Evolutionary conservation across 1,139 yeast genomes (phyloP).

Genomic region (Nakaseomyces delphensis): DNA sequence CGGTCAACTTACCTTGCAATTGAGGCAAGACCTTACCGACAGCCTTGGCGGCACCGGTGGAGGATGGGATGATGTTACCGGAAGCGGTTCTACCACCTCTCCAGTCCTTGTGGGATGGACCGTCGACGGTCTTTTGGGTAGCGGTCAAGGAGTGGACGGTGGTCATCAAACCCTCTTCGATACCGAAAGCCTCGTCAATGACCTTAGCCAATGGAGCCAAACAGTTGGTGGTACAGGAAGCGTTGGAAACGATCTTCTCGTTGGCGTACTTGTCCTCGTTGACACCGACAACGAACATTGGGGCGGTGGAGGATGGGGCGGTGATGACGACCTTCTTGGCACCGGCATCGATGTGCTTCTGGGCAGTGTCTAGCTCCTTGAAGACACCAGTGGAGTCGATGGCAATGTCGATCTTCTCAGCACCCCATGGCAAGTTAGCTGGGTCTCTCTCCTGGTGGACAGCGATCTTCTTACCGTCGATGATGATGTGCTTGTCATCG

Average conservation of each 20-base stretch:
- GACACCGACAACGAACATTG: conserved; percentile 86
- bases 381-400: conserved; percentile 85
- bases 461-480: conserved; percentile 59
- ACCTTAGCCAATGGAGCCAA: conserved; percentile 85
- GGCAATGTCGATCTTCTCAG: conserved; percentile 64
- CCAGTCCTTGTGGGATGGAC: conserved; percentile 94
- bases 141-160: conserved; percentile 86
- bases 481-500: conserved; percentile 53
- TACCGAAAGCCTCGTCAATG: conserved; percentile 68
- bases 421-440: conserved; percentile 75
- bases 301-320: conserved; percentile 81
- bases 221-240: conserved; percentile 87
- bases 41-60: conserved; percentile 90
- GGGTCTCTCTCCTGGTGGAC: conserved; percentile 80
- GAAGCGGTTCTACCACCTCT: conserved; percentile 94
- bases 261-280: conserved; percentile 65
- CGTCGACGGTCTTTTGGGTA: conserved; percentile 84
- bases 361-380: conserved; percentile 69
- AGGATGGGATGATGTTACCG: conserved; percentile 82
- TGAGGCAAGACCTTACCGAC: conserved; percentile 85
- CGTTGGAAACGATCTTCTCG: conserved; percentile 71
- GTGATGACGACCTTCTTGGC: conserved; percentile 84
- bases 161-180: conserved; percentile 84
- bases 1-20: conserved; percentile 80
- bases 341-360: conserved; percentile 79